Evolutionary conservation across 495 filamentous ascomycete genomes (phyloP).

Genomic region (Cenococcum geophilum): DNA sequence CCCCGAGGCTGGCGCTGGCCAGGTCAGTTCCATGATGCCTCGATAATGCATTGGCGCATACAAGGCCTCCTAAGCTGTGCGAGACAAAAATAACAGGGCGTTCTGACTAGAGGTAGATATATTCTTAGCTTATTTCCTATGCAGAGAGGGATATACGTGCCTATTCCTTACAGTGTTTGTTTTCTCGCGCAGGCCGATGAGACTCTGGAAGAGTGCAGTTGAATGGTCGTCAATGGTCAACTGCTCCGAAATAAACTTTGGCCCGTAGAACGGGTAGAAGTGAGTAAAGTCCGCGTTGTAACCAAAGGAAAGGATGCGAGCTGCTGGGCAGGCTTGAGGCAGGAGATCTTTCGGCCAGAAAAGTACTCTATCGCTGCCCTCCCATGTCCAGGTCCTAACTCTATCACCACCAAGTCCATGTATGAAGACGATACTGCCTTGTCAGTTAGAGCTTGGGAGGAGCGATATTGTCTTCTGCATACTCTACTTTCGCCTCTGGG

Average conservation of each 20-base stretch:
- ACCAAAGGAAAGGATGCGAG: conserved; percentile 17
- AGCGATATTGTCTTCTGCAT: neutral
- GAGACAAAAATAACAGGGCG: conserved; percentile 15
- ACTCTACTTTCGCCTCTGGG: conserved; percentile 11
- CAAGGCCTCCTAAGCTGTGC: conserved; percentile 17
- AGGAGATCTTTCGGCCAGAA: conserved; percentile 17
- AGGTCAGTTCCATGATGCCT: conserved; percentile 5
- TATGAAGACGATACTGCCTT: conserved; percentile 19
- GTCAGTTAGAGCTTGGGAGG: neutral
- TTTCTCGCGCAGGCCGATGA: conserved; percentile 2
- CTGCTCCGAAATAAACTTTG: conserved; percentile 5
- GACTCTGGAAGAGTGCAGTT: conserved; percentile 6
- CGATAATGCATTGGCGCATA: conserved; percentile 16
- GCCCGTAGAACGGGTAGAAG: conserved; percentile 5
- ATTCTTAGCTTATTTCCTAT: neutral
- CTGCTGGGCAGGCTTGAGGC: conserved; percentile 8
- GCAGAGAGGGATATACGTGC: neutral
- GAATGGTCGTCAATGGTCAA: conserved; percentile 9
- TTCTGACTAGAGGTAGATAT: neutral
- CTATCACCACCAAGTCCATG: conserved; percentile 16
- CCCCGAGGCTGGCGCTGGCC: conserved; percentile 5
- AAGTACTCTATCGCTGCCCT: conserved; percentile 2
- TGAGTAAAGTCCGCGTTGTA: conserved; percentile 1
- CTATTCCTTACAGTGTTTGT: conserved; percentile 1
- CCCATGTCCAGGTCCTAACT: conserved; percentile 13